phyloP scores from a whole-genome alignment of 257 asterid genomes.

The Nicotiana tabacum region DNA sequence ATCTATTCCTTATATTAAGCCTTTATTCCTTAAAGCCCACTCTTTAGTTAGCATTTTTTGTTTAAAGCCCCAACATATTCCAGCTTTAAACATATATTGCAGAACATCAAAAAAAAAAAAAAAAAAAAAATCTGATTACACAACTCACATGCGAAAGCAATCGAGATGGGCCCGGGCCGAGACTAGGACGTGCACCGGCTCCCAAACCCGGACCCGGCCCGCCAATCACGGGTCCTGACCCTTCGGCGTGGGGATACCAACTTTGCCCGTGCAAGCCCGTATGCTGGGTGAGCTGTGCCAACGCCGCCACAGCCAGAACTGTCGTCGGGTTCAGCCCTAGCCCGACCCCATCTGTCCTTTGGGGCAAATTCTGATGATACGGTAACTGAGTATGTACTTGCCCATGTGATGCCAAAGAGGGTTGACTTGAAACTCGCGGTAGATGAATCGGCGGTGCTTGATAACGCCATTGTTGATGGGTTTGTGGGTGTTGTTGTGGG shows the following conservation, averaged over 20 bases:
- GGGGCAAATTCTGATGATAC: conserved; percentile 15
- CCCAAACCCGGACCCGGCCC: conserved; percentile 9
- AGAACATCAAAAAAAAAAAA: not conserved
- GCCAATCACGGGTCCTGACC: not conserved
- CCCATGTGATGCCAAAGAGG: not conserved
- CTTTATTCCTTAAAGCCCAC: not conserved
- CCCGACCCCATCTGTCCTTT: not conserved
- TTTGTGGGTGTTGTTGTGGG: not conserved
- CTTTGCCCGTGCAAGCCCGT: not conserved
- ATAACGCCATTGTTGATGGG: not conserved
- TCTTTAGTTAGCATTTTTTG: not conserved
- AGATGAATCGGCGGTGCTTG: not conserved
- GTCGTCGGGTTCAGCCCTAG: not conserved
- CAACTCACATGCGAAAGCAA: conserved; percentile 7
- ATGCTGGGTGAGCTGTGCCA: not conserved
- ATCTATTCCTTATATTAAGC: not conserved
- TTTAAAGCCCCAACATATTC: not conserved
- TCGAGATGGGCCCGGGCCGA: not conserved
- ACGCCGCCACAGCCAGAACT: not conserved
- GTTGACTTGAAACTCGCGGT: conserved; percentile 4
- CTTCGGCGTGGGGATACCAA: not conserved
- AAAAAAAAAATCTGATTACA: not conserved
- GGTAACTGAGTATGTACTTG: not conserved
- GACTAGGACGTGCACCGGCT: not conserved
- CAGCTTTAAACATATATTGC: not conserved